Percentiles rank a stretch among this genome's conserved stretches.
Conservation (phyloP, 2,329 filamentous ascomycete genomes). For the Paraphaeosphaeria sporulosa region DNA sequence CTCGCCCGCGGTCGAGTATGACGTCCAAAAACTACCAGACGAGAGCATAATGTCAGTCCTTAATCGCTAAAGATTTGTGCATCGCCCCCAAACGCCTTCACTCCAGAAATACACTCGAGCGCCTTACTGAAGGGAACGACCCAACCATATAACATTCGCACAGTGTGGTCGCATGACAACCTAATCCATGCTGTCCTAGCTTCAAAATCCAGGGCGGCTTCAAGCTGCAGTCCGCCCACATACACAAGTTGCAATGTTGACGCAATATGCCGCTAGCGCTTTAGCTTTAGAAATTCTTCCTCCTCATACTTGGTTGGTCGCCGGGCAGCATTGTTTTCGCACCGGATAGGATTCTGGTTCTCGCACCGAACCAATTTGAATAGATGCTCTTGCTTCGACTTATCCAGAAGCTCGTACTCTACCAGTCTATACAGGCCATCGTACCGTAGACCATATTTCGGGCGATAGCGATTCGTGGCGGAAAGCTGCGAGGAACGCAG, state of each 20-base stretch:
- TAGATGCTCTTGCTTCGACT: conserved; percentile 51
- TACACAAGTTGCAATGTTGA: no score
- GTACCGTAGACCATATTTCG: conserved; percentile 61
- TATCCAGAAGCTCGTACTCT: conserved; percentile 49
- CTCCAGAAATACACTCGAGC: neutral
- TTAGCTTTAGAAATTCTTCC: conserved; percentile 30
- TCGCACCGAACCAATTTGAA: conserved; percentile 57
- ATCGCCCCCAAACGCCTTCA: neutral
- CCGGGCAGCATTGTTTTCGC: conserved; percentile 48
- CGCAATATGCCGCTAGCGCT: conserved; percentile 25
- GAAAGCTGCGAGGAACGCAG: conserved; percentile 56
- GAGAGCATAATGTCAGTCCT: neutral
- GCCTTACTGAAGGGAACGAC: neutral
- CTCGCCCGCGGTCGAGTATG: neutral
- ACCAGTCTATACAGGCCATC: conserved; percentile 64
- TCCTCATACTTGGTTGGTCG: conserved; percentile 52
- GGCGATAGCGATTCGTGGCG: conserved; percentile 52
- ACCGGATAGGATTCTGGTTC: conserved; percentile 59
- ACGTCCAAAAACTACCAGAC: neutral
- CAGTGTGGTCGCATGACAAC: neutral
- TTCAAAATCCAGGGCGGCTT: no score
- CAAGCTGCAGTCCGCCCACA: no score
- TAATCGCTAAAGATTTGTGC: no score
- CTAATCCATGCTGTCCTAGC: neutral
- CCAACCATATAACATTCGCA: neutral